phyloP scores from a whole-genome alignment of 208 protist genomes.

The Herpetomonas muscarum region DNA sequence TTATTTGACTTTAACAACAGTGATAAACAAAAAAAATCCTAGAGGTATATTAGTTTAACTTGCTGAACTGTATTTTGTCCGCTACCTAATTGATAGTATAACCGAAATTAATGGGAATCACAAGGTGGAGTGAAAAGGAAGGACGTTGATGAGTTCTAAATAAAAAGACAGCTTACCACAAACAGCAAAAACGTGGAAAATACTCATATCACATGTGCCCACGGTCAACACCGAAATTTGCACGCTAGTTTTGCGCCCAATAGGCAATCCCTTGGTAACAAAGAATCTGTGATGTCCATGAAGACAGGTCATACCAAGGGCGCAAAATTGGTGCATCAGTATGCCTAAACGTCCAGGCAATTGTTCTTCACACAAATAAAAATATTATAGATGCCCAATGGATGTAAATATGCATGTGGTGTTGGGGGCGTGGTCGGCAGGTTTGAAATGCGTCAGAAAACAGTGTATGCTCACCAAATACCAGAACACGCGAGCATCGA shows the following conservation, averaged over 20 bases:
- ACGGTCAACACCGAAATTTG: no score
- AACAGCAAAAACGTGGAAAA: no score
- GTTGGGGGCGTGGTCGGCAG: no score
- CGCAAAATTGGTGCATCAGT: no score
- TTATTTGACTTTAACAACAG: conserved; percentile 5
- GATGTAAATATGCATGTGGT: no score
- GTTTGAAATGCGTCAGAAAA: not conserved
- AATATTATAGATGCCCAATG: not conserved
- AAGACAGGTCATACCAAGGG: no score
- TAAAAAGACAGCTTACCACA: not conserved
- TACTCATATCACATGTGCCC: no score
- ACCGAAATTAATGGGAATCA: not conserved
- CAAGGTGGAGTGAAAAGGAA: not conserved
- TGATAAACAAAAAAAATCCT: conserved; percentile 14
- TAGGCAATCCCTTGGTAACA: no score
- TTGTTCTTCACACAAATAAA: not conserved
- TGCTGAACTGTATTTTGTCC: not conserved
- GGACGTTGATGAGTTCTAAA: not conserved
- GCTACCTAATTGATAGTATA: not conserved
- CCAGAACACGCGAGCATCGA: not conserved
- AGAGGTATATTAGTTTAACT: not conserved
- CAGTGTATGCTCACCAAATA: no score
- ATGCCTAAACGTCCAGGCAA: no score
- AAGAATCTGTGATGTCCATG: no score
- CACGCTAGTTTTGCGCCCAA: no score